phyloP scores from a whole-genome alignment of 2,329 filamentous ascomycete species.

The Colletotrichum musicola region DNA sequence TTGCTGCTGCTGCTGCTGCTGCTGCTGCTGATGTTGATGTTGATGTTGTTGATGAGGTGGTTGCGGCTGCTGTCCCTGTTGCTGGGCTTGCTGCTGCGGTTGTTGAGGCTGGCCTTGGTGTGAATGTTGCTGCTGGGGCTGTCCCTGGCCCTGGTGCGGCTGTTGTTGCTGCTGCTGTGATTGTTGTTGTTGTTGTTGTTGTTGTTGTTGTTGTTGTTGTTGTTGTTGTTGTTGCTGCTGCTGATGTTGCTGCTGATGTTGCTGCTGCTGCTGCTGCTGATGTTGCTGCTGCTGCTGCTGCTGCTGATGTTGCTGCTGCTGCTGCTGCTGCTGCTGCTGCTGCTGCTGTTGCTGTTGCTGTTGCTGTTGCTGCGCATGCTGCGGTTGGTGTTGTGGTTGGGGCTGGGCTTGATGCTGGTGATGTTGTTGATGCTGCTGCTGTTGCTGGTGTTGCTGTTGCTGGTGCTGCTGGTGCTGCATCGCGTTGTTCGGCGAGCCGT shows the following conservation, averaged over 20 bases:
- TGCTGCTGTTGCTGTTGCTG: slow-evolving; percentile 48
- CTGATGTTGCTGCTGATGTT: slow-evolving; percentile 48
- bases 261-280: slow-evolving; percentile 37
- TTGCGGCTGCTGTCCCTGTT: slow-evolving; percentile 41
- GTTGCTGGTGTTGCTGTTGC: slow-evolving; percentile 50
- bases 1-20: slow-evolving; percentile 51
- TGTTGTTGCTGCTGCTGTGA: too few relatives aligned
- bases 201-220: slow-evolving; percentile 51
- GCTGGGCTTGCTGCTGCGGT: slow-evolving; percentile 47
- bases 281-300: slow-evolving; percentile 43
- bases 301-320: slow-evolving; percentile 52
- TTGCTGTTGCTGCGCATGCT: slow-evolving; percentile 38
- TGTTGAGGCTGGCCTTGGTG: slow-evolving; percentile 38
- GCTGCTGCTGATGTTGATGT: slow-evolving; percentile 48
- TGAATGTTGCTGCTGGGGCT: too few relatives aligned
- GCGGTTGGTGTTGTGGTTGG: slow-evolving; percentile 45
- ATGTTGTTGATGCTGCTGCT: slow-evolving; percentile 51
- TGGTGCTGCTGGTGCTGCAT: slow-evolving; percentile 47
- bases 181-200: too few relatives aligned
- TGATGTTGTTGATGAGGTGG: slow-evolving; percentile 48
- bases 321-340: slow-evolving; percentile 52
- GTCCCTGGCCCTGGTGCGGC: too few relatives aligned
- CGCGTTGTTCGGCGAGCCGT: slow-evolving; percentile 51
- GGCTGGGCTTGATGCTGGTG: slow-evolving; percentile 46
- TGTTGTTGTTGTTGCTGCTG: slow-evolving; percentile 51